Base-by-base conservation (phyloP, 1,284 basidiomycete genomes). In the Sphagnurus paluster region DNA sequence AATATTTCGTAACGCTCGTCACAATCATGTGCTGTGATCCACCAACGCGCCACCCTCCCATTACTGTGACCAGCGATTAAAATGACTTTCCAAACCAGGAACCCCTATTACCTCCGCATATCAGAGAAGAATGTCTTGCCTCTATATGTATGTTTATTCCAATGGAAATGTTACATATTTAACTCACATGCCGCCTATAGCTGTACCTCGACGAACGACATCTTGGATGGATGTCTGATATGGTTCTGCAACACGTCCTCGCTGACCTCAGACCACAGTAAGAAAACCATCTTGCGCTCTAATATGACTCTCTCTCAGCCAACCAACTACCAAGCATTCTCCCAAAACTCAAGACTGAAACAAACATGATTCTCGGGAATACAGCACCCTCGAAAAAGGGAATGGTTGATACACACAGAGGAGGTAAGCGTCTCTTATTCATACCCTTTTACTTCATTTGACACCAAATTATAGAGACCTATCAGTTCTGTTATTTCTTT, bases 401-500 rank as follows among this genome's bases (percentile, higher is more conserved):
- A 1, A 76, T 76, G 1, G 76, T 90, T 0, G 86, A 88, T 44
- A 86, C 87, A 5, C 79, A 87, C 60, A 71, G 84, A 64, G 87
- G 88, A 69, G 86, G 87, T 87, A 46, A 30, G 70, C 16, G 16
- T 46, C 13, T 39, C 39, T 13, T n/a, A n/a, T n/a, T n/a, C n/a
- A n/a, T n/a, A n/a, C n/a, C n/a, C n/a, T n/a, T n/a, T n/a, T n/a
- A n/a, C n/a, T n/a, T n/a, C n/a, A n/a, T n/a, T n/a, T n/a, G n/a
- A n/a, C n/a, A n/a, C n/a, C n/a, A n/a, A n/a, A n/a, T n/a, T n/a
- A n/a, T n/a, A 90, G 87, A 87, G 50, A 75, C 71, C 0, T 90
- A 90, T 58, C 87, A 90, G 50, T 89, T 90, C 58, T 87, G 84
- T 37, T 90, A 87, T 60, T 90, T 90, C 62, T 72, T 90, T 53